Evolutionary conservation across 2,329 filamentous ascomycete genomes (phyloP).

Genomic region (Rhytidhysteron rufulum): DNA sequence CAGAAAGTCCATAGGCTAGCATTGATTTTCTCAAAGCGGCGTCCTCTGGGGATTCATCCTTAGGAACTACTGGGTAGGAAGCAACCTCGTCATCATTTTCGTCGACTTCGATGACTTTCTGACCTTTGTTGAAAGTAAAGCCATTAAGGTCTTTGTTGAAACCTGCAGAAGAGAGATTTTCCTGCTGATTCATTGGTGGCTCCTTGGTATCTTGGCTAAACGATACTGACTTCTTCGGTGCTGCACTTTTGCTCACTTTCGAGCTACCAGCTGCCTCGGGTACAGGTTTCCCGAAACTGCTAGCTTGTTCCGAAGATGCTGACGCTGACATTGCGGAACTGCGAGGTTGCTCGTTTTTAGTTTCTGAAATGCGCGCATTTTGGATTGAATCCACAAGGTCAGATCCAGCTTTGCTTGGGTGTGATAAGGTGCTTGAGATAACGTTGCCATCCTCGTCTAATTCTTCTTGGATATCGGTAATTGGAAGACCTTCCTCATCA

Average conservation of each 20-base stretch:
- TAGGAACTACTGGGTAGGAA: slow-evolving; percentile 58
- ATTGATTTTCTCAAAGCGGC: slow-evolving; percentile 79
- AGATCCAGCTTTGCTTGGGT: slow-evolving; percentile 63
- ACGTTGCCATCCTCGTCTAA: slow-evolving; percentile 88
- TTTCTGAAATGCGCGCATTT: slow-evolving; percentile 63
- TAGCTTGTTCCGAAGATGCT: neutral
- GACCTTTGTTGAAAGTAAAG: slow-evolving; percentile 26
- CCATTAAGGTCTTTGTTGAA: slow-evolving; percentile 24
- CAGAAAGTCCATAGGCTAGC: slow-evolving; percentile 82
- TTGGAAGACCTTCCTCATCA: slow-evolving; percentile 68
- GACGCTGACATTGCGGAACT: neutral
- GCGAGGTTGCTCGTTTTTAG: neutral
- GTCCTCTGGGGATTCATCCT: slow-evolving; percentile 76
- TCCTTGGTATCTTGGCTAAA: slow-evolving; percentile 59
- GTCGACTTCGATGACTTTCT: slow-evolving; percentile 42
- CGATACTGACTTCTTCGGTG: slow-evolving; percentile 56
- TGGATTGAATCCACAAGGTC: slow-evolving; percentile 69
- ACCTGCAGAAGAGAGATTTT: slow-evolving; percentile 14
- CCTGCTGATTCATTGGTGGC: slow-evolving; percentile 7
- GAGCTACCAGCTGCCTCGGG: slow-evolving; percentile 1
- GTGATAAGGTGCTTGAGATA: slow-evolving; percentile 50
- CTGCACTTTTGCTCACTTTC: neutral
- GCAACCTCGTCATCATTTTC: slow-evolving; percentile 39
- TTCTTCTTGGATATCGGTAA: slow-evolving; percentile 90
- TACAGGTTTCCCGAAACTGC: slow-evolving; percentile 2